Evolutionary conservation across 2,329 filamentous ascomycete species (phyloP), one percentile per base, ranked within the genome.

Genomic region (Colletotrichum scovillei): DNA sequence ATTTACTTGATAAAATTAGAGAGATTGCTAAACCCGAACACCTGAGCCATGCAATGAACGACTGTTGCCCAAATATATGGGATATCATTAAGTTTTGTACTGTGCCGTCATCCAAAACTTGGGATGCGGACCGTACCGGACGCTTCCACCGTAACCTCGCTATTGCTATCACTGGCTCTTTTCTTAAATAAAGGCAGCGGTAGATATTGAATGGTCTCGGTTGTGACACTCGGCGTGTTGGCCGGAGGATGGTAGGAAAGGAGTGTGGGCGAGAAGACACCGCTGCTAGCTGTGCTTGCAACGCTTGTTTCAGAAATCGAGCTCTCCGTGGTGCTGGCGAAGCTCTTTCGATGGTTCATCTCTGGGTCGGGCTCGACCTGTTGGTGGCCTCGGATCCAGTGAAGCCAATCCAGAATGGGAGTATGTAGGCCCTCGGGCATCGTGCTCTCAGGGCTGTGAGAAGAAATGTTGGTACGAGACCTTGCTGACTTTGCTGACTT

Each of bases 321-420:
- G 59, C 59, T 74, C 28, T 55, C 57, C 5, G 38, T 55, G n/a
- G 35, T 53, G 57, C 66, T 73, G 26, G 60, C 60, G 19, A 73
- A 49, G 28, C 70, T 73, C 62, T 73, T 73, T 8, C 70, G 42
- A 32, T 73, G 70, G 35, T 73, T 73, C 55, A 65, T 49, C n/a
- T 73, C 70, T 28, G 64, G 64, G 24, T 74, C 64, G 2, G 58
- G 63, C 22, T 60, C 62, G 9, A 57, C 49, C 3, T 57, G 65
- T 30, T 73, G 73, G 11, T 73, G 59, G 19, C 69, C 72, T 1
- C 69, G 69, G 19, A 72, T 68, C 63, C 63, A 69, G 14, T 68
- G 38, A 16, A 69, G 42, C 69, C 69, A 69, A 49, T 72, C 73
- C 30, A 74, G n/a, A 12, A 68, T 52, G 7, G 70, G 69, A 7